Percentiles rank a stretch among this genome's conserved stretches.
phyloP scores from a whole-genome alignment of 2,329 filamentous ascomycete species.

The Paecilomyces sp. region DNA sequence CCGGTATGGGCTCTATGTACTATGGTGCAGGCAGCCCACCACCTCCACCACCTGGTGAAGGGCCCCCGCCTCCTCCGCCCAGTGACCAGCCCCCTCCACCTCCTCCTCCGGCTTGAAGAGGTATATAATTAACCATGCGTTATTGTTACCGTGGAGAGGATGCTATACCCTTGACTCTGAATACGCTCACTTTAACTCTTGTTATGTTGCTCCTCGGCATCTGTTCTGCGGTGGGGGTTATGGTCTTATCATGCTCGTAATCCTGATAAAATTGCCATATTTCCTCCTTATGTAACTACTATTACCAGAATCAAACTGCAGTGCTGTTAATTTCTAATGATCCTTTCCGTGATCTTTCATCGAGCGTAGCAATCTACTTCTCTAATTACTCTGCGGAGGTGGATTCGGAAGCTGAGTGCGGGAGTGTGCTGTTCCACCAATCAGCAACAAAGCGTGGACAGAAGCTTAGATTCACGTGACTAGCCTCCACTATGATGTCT shows the following conservation, averaged over 20 bases:
- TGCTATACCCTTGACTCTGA: background rate
- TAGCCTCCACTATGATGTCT: too few species aligned
- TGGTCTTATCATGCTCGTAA: background rate
- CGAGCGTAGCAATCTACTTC: background rate
- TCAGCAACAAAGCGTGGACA: too few species aligned
- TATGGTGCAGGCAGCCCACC: constrained; percentile 31
- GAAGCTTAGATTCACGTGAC: too few species aligned
- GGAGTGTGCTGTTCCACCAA: too few species aligned
- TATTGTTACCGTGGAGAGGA: background rate
- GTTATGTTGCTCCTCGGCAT: background rate
- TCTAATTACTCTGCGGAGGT: background rate
- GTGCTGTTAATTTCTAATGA: background rate
- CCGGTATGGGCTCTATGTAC: constrained; percentile 37
- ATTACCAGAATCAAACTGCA: background rate
- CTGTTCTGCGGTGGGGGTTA: background rate
- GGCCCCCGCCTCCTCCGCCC: constrained; percentile 30
- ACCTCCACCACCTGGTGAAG: constrained; percentile 35
- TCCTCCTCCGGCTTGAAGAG: background rate
- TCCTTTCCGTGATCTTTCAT: background rate
- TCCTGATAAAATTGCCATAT: background rate
- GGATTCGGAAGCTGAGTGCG: background rate
- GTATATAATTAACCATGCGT: background rate
- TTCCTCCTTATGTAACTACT: background rate
- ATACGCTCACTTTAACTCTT: background rate
- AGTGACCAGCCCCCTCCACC: background rate